Evolutionary conservation across 805 yeast species (phyloP), one percentile per base, ranked within the genome.

Genomic region (Starmerella sp.): DNA sequence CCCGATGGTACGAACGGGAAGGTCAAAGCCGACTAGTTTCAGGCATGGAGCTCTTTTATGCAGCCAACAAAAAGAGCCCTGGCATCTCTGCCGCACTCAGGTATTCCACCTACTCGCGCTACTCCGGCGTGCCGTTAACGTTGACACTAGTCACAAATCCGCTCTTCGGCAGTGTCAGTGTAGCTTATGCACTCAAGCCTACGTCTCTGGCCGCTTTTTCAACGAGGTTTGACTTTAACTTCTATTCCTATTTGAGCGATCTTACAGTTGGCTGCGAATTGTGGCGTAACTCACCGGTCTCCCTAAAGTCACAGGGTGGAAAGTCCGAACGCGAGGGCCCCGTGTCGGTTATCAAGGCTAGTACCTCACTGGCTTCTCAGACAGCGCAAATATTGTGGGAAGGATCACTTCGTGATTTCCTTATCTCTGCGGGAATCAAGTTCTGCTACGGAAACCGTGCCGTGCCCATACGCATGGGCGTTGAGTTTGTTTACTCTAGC

Each of bases 11-110:
- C 7, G 63, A 61, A 15, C 44, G 51, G 3, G 53, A 52, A 9
- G 60, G 60, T 44, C 52, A 63, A 56, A 82, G 93, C 13, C 80
- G 80, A 45, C 76, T 81, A 0, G 81, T 89, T 0, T 61, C 86
- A 0, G 98, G 98, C 0, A 79, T 84, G 9, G 98, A 93, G 69
- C 60, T 88, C 4, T 93, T 96, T 91, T 85, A 84, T 62, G 95
- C 95, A 1, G 80, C 88, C 0, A 68, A 77, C 46, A 83, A 86
- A 47, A 83, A 87, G 77, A 83, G 91, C 56, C 97, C 97, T 0
- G 97, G 97, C 0, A 52, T 90, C 17, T 86, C 96, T 0, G 79
- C 95, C 1, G 91, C 95, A 0, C 67, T 88, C 48, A 71, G 97
- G 46, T 91, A 93, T 67, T 78, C 91, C 0, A 86, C 96, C 0